phyloP scores from a whole-genome alignment of 2,329 filamentous ascomycete genomes.

The Stagonosporopsis rhizophila region DNA sequence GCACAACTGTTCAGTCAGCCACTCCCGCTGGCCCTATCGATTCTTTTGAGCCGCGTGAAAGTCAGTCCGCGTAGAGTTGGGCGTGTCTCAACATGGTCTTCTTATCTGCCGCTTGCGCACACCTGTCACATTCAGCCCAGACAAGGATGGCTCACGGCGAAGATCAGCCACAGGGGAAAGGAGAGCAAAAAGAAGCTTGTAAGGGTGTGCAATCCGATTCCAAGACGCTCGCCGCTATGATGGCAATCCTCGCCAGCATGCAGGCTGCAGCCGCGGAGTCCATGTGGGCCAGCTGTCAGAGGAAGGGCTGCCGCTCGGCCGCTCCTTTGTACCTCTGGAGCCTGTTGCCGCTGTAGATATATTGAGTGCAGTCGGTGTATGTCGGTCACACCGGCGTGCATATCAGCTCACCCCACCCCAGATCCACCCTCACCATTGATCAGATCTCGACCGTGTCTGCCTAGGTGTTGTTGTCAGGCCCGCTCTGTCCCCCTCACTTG shows the following conservation, averaged over 20 bases:
- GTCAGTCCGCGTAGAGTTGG: not conserved
- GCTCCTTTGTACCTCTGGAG: not conserved
- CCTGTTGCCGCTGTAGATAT: conserved; percentile 3
- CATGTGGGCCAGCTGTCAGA: conserved; percentile 10
- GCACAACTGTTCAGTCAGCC: conserved; percentile 8
- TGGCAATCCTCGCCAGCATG: not conserved
- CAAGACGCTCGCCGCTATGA: not conserved
- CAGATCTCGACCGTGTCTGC: not conserved
- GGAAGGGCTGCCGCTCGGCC: not conserved
- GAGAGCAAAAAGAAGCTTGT: conserved; percentile 8
- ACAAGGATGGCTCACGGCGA: not conserved
- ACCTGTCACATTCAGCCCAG: conserved; percentile 8
- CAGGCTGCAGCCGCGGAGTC: conserved; percentile 5
- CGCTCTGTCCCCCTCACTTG: not conserved
- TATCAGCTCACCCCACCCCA: conserved; percentile 10
- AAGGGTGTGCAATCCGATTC: conserved; percentile 4
- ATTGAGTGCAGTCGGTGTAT: not conserved
- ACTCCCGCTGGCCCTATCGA: conserved; percentile 8
- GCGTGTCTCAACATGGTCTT: not conserved
- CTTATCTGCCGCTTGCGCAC: conserved; percentile 8
- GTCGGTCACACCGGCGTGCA: conserved; percentile 10
- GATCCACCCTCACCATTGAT: not conserved
- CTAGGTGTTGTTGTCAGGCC: not conserved
- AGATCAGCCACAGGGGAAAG: conserved; percentile 1
- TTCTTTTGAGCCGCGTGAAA: not conserved